Evolutionary conservation across 225 moss, liverwort and hornwort species (phyloP).

Genomic region (Thuidium tamariscinum): DNA sequence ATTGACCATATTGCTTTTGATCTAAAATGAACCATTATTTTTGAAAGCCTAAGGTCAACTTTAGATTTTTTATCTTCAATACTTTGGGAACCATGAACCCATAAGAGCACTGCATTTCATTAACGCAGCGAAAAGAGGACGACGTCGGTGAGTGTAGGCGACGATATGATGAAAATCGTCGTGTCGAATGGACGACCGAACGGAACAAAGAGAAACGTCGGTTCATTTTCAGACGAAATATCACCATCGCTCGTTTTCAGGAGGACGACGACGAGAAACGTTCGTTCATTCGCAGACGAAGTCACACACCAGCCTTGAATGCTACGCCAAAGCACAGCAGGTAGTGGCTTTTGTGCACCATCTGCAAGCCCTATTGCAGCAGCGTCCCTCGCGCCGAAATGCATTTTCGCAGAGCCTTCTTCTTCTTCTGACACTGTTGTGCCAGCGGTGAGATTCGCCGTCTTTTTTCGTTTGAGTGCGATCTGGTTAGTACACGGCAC

Average conservation of each 20-base stretch:
- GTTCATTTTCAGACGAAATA: background rate
- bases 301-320: background rate
- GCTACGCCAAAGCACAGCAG: background rate
- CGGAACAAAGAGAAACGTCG: background rate
- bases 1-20: fast-evolving
- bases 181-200: background rate
- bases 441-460: background rate
- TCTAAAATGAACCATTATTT: background rate
- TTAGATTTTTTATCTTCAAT: fast-evolving
- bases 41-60: fast-evolving
- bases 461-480: background rate
- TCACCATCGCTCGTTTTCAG: background rate
- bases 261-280: background rate
- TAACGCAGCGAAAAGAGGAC: background rate
- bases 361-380: background rate
- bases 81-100: too few species aligned
- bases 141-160: background rate
- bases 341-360: background rate
- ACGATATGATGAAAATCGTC: background rate
- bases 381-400: background rate
- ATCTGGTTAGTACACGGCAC: background rate
- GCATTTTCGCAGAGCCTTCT: background rate
- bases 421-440: background rate
- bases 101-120: too few species aligned
- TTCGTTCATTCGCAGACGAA: background rate